Conservation (phyloP, 805 yeast species). For the Pichia sporocuriosa region DNA sequence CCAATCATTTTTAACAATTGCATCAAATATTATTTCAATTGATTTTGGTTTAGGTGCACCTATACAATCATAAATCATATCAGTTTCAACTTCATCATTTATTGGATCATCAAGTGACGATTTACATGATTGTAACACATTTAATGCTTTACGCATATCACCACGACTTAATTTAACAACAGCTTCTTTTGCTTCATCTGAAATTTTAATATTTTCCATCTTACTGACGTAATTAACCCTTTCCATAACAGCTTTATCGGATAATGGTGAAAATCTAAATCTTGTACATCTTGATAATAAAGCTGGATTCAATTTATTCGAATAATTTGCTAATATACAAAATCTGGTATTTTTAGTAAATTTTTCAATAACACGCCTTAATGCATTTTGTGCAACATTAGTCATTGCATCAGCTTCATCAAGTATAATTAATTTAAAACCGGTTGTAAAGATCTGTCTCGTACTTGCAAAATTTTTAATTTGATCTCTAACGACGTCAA, state of each 20-base stretch:
- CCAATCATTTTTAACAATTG: slow-evolving; percentile 86
- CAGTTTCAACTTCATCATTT: slow-evolving; percentile 51
- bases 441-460: slow-evolving; percentile 80
- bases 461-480: slow-evolving; percentile 95
- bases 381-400: slow-evolving; percentile 75
- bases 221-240: slow-evolving; percentile 65
- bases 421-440: slow-evolving; percentile 83
- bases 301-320: slow-evolving; percentile 94
- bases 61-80: slow-evolving; percentile 85
- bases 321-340: slow-evolving; percentile 91
- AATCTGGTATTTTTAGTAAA: slow-evolving; percentile 93
- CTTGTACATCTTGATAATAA: slow-evolving; percentile 90
- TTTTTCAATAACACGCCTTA: slow-evolving; percentile 80
- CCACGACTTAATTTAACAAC: slow-evolving; percentile 75
- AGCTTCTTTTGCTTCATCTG: slow-evolving; percentile 54
- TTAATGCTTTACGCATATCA: slow-evolving; percentile 93
- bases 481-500: slow-evolving; percentile 95
- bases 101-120: slow-evolving; percentile 55
- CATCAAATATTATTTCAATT: slow-evolving; percentile 64
- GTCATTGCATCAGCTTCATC: slow-evolving; percentile 98
- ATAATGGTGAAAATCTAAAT: slow-evolving; percentile 83
- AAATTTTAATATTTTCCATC: slow-evolving; percentile 55
- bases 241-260: slow-evolving; percentile 56
- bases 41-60: slow-evolving; percentile 94
- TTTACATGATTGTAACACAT: slow-evolving; percentile 89